Percentiles rank a stretch among this genome's conserved stretches.
phyloP scores from a whole-genome alignment of 768 basidiomycete species.

The Podaxis mareebaensis region DNA sequence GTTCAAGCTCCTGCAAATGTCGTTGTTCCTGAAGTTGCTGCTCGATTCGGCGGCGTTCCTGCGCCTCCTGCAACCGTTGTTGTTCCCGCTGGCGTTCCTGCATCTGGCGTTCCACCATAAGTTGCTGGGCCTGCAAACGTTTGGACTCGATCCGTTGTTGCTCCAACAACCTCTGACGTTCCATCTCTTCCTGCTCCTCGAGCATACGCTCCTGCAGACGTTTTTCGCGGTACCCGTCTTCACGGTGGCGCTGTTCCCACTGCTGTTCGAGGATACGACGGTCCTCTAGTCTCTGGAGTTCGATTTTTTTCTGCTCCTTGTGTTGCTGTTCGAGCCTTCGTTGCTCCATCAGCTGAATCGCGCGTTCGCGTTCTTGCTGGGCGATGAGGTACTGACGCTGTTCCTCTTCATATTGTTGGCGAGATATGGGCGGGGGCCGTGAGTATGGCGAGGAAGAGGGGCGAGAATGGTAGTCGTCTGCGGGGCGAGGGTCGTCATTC shows the following conservation, averaged over 20 bases:
- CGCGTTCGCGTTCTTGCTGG: not conserved
- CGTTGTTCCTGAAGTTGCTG: not conserved
- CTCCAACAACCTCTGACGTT: constrained; percentile 15
- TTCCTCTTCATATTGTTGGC: constrained; percentile 19
- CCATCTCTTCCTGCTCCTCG: constrained; percentile 17
- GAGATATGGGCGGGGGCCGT: constrained; percentile 13
- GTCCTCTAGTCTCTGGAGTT: constrained; percentile 13
- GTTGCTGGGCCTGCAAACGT: constrained; percentile 16
- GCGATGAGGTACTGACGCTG: constrained; percentile 9
- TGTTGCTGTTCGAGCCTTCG: constrained; percentile 18
- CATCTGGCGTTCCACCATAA: constrained; percentile 9
- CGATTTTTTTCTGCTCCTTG: constrained; percentile 11
- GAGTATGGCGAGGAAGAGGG: constrained; percentile 8
- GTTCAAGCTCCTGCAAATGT: constrained; percentile 14
- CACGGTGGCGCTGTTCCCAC: constrained; percentile 16
- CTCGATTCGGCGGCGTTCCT: constrained; percentile 14
- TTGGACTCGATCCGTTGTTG: constrained; percentile 13
- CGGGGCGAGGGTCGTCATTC: constrained; percentile 5
- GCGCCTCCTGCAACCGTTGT: constrained; percentile 20
- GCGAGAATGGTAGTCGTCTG: constrained; percentile 5
- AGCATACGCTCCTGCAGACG: constrained; percentile 16
- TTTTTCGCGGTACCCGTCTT: constrained; percentile 17
- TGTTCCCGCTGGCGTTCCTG: constrained; percentile 23
- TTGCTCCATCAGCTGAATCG: constrained; percentile 1
- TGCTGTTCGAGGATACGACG: constrained; percentile 10